phyloP scores from a whole-genome alignment of 129 eudicot species.

The Logfia minima region DNA sequence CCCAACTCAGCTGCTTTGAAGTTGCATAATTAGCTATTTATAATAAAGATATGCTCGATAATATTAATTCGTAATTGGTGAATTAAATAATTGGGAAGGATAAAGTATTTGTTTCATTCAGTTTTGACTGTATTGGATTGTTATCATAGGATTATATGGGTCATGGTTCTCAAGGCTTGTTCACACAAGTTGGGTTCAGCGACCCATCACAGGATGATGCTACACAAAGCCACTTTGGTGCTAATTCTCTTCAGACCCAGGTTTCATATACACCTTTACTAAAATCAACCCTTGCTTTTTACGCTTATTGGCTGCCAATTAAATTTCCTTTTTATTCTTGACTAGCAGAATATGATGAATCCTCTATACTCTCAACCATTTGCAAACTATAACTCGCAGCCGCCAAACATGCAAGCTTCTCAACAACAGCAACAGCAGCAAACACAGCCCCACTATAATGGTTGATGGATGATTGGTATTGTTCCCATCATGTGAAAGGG shows the following conservation, averaged over 20 bases:
- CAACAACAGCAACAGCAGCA: constrained; percentile 54
- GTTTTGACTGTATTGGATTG: not conserved
- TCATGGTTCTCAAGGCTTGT: constrained; percentile 89
- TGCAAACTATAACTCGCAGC: constrained; percentile 68
- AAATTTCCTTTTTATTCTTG: not conserved
- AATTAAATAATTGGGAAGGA: not conserved
- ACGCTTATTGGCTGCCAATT: not conserved
- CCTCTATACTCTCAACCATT: constrained; percentile 94
- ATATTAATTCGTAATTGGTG: not conserved
- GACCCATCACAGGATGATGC: constrained; percentile 88
- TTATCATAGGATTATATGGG: constrained; percentile 76
- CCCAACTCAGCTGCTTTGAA: not conserved
- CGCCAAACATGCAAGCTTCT: constrained; percentile 50
- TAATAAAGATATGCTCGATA: not conserved
- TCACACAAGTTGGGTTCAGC: constrained; percentile 74
- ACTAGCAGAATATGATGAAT: constrained; percentile 65
- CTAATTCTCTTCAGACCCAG: constrained; percentile 77
- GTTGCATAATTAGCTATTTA: not conserved
- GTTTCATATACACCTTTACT: constrained; percentile 30
- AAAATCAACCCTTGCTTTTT: not conserved
- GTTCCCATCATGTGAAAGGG: constrained; percentile 35
- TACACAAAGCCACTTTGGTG: constrained; percentile 70
- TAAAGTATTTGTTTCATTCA: constrained; percentile 24
- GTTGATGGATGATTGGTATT: constrained; percentile 32
- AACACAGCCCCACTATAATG: constrained; percentile 60